Evolutionary conservation across 2,329 filamentous ascomycete species (phyloP).

Genomic region (Pyrenochaeta sp.): DNA sequence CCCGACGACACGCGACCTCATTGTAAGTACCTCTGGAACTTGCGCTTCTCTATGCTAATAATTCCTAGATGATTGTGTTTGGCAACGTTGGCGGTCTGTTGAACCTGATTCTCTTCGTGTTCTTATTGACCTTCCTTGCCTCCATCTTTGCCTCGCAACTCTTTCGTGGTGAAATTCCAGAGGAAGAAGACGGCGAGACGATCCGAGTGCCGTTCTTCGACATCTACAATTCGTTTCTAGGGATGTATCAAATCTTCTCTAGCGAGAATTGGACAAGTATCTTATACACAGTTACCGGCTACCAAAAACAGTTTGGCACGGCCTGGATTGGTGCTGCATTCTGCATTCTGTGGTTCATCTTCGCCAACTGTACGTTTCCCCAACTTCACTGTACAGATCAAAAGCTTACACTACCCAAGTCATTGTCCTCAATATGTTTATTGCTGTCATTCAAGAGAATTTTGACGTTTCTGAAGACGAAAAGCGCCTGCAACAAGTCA

Average conservation of each 20-base stretch:
- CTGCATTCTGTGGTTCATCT: slow-evolving; percentile 93
- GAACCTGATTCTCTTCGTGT: slow-evolving; percentile 96
- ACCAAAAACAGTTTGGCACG: slow-evolving; percentile 71
- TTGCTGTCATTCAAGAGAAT: slow-evolving; percentile 99
- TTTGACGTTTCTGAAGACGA: slow-evolving; percentile 99
- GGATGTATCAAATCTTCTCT: slow-evolving; percentile 96
- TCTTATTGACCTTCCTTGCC: slow-evolving; percentile 91
- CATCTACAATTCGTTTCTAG: slow-evolving; percentile 94
- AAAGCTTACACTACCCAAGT: slow-evolving; percentile 52
- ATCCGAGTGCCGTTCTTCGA: slow-evolving; percentile 82
- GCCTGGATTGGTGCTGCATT: slow-evolving; percentile 93
- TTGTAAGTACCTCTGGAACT: slow-evolving; percentile 58
- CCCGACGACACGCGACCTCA: slow-evolving; percentile 84
- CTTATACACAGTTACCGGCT: slow-evolving; percentile 81
- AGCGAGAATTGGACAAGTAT: slow-evolving; percentile 96
- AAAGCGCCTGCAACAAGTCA: slow-evolving; percentile 95
- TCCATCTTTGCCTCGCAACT: slow-evolving; percentile 94
- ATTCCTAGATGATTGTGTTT: slow-evolving; percentile 71
- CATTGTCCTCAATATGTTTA: slow-evolving; percentile 99
- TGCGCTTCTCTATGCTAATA: slow-evolving; percentile 23
- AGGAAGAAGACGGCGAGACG: slow-evolving; percentile 67
- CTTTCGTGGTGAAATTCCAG: slow-evolving; percentile 84
- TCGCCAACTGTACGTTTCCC: slow-evolving; percentile 71
- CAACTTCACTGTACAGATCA: background rate
- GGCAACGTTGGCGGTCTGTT: slow-evolving; percentile 91